Percentiles rank a stretch among this genome's conserved stretches.
phyloP scores from a whole-genome alignment of 371 early-diverging fungal genomes.

The Parasitella parasitica region DNA sequence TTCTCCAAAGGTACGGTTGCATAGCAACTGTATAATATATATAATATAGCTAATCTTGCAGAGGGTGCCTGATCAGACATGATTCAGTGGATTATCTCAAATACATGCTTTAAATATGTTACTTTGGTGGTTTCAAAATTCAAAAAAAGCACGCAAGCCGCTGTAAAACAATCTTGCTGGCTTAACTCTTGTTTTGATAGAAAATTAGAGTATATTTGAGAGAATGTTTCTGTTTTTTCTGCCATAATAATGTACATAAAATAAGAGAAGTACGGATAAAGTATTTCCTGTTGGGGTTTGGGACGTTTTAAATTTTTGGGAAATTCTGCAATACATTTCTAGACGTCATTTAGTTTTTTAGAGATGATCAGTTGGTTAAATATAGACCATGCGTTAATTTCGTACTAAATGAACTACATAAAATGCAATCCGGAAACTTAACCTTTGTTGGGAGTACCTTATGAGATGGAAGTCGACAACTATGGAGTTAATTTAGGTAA shows the following conservation, averaged over 20 bases:
- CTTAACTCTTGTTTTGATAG: not conserved
- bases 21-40: constrained; percentile 40
- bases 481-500: not conserved
- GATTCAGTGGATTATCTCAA: not conserved
- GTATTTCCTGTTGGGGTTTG: too few species aligned
- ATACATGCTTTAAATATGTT: not conserved
- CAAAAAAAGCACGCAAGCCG: constrained; percentile 13
- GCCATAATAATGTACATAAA: not conserved
- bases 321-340: too few species aligned
- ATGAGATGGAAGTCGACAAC: not conserved
- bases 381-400: too few species aligned
- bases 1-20: constrained; percentile 24
- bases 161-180: constrained; percentile 10
- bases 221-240: constrained; percentile 2
- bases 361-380: too few species aligned
- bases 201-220: constrained; percentile 7
- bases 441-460: not conserved
- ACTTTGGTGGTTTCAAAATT: constrained; percentile 17
- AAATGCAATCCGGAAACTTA: constrained; percentile 2
- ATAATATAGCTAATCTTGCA: constrained; percentile 33
- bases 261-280: not conserved
- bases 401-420: constrained; percentile 7
- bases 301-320: too few species aligned
- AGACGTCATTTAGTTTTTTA: too few species aligned
- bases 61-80: constrained; percentile 10